These are phyloP conservation scores for Hypericum androsaemum DNA, from an alignment of 345 rosid species.

Conservation along the genomic window DNA sequence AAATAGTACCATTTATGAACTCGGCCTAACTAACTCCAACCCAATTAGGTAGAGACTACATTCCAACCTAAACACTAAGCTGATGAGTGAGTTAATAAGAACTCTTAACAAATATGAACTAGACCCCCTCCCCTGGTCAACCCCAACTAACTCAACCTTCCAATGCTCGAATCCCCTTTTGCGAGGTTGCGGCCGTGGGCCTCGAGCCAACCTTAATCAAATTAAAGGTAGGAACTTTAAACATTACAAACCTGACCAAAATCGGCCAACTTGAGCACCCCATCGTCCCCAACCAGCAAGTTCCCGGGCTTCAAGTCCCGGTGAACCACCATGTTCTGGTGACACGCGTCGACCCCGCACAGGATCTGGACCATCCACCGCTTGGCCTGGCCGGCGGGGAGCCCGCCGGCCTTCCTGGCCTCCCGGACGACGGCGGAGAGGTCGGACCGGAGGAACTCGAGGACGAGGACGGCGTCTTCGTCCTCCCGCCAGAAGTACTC, in stretches of 20 bases:
- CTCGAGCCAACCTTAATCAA: no score
- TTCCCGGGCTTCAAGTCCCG: slow-evolving; percentile 93
- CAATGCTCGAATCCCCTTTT: no score
- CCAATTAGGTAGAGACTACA: no score
- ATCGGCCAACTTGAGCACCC: slow-evolving; percentile 87
- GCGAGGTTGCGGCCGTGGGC: no score
- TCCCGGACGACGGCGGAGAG: slow-evolving; percentile 53
- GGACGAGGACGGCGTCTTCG: slow-evolving; percentile 89
- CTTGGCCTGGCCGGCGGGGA: slow-evolving; percentile 53
- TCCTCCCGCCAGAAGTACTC: slow-evolving; percentile 94
- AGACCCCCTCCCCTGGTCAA: no score
- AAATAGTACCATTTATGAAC: no score
- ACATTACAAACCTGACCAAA: slow-evolving; percentile 67
- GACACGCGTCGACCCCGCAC: slow-evolving; percentile 65
- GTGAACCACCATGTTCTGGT: slow-evolving; percentile 69
- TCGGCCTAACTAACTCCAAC: no score
- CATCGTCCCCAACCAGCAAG: slow-evolving; percentile 65
- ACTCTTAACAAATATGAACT: no score
- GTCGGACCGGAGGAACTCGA: slow-evolving; percentile 76
- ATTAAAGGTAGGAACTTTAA: no score
- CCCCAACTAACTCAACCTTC: no score
- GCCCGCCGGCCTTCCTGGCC: slow-evolving; percentile 33
- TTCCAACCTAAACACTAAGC: no score
- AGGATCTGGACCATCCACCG: slow-evolving; percentile 95
- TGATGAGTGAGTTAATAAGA: no score